Conservation (phyloP, 495 filamentous ascomycete species). For the Neurospora sp. region DNA sequence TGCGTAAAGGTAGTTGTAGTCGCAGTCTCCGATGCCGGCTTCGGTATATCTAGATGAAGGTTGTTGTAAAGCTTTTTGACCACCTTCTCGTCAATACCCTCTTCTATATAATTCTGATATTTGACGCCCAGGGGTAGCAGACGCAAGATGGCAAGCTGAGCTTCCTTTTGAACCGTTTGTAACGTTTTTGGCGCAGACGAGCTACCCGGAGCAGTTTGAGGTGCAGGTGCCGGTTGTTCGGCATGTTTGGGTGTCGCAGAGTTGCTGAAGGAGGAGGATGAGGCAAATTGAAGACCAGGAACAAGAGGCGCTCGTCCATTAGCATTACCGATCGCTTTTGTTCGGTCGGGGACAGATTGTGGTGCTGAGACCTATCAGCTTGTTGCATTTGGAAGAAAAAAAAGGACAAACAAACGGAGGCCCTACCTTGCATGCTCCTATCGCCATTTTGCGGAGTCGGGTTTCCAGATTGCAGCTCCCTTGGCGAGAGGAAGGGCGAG, state of each 20-base stretch:
- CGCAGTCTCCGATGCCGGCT: slow-evolving; percentile 3
- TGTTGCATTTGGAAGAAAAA: neutral
- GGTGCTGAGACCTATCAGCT: neutral
- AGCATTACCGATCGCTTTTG: neutral
- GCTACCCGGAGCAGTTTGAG: neutral
- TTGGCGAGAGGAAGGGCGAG: slow-evolving; percentile 41
- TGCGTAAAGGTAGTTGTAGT: neutral
- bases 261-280: neutral
- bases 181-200: slow-evolving; percentile 17
- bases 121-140: slow-evolving; percentile 54
- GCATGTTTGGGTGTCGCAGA: neutral
- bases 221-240: neutral
- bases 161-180: slow-evolving; percentile 51
- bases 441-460: slow-evolving; percentile 5
- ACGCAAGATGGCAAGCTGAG: slow-evolving; percentile 56
- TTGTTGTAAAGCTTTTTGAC: slow-evolving; percentile 56
- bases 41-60: slow-evolving; percentile 44
- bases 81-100: slow-evolving; percentile 55
- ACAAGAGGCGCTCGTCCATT: neutral
- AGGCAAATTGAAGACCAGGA: neutral
- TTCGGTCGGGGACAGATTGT: neutral
- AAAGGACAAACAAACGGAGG: neutral
- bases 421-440: neutral
- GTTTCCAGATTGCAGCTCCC: slow-evolving; percentile 26
- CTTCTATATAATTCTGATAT: slow-evolving; percentile 57